Conservation (phyloP, 441 rosid genomes). For the Populus tomentosa region DNA sequence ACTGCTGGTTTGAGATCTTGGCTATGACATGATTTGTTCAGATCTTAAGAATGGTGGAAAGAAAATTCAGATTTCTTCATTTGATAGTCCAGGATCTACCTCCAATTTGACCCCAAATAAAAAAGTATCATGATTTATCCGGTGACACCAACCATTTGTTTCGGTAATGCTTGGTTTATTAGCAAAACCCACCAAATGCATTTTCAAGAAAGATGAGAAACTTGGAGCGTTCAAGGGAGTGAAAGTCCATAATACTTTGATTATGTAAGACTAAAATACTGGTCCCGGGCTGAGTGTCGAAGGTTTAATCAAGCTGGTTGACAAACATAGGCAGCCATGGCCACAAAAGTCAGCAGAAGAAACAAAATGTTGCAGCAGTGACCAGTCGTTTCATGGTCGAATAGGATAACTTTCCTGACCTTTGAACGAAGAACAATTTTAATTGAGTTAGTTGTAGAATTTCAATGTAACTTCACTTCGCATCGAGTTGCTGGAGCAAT, state of each 20-base stretch:
- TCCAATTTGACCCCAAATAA: no score
- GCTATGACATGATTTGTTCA: no score
- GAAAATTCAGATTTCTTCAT: no score
- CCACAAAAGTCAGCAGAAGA: not conserved
- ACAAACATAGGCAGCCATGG: not conserved
- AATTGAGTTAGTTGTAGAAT: not conserved
- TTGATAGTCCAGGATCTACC: no score
- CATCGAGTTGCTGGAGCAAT: not conserved
- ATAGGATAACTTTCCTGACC: not conserved
- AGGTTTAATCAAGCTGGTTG: not conserved
- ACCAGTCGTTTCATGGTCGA: not conserved
- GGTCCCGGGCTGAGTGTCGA: not conserved
- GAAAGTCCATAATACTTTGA: not conserved
- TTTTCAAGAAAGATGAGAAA: not conserved
- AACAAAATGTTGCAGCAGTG: not conserved
- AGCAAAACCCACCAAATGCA: conserved; percentile 6
- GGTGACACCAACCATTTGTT: not conserved
- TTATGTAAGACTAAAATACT: not conserved
- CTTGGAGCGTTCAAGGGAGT: not conserved
- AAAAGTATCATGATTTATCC: not conserved
- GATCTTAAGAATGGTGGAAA: no score
- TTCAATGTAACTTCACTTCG: not conserved
- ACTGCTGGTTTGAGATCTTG: no score
- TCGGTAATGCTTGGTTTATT: conserved; percentile 1
- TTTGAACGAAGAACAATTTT: not conserved